Base-by-base conservation (phyloP, 78 protist species). In the Creolimax fragrantissima region DNA sequence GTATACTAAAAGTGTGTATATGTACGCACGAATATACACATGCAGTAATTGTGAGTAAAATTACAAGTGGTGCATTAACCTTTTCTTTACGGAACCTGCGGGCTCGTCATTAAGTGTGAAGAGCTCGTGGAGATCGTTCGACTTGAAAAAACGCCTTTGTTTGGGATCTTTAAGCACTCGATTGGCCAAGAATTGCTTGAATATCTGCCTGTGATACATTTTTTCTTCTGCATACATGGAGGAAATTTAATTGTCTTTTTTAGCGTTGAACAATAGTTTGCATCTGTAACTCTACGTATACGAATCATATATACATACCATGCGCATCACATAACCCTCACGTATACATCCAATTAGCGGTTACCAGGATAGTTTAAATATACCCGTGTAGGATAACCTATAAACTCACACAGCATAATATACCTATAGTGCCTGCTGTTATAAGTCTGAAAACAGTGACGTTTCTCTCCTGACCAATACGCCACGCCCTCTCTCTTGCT, bases 401-500 rank as follows among this genome's bases (percentile, higher is more conserved):
- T n/a, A n/a, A n/a, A n/a, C n/a, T n/a, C n/a, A n/a, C n/a, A n/a
- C n/a, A n/a, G n/a, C n/a, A n/a, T n/a, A 0, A 58, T 5, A 41
- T 83, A 83, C 86, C 86, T 5, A 41, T 88, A 17, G 91, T 67
- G 41, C 91, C 91, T 2, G 84, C 41, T 7, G 91, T 83, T 36
- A 92, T 43, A 11, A 92, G 92, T 37, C 99, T 96, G 89, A 89
- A 96, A 6, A 98, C 89, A 2, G 97, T 92, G 43, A 98, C 99
- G 2, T 89, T 36, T 5, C 93, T 85, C 94, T 41, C 43, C 92
- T 98, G 99, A 32, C 99, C 99, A 4, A 98, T 92, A 41, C 99
- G 95, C 95, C 97, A 97, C 2, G 98, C 98, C 2, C 99, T 93
- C 91, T 98, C 99, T 2, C 98, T 89, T 5, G 99, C 99, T 88